A percentile compares a stretch with the other conserved stretches of the same genome.
Conservation (phyloP, 805 yeast species). For the Starmerella riodocensis region DNA sequence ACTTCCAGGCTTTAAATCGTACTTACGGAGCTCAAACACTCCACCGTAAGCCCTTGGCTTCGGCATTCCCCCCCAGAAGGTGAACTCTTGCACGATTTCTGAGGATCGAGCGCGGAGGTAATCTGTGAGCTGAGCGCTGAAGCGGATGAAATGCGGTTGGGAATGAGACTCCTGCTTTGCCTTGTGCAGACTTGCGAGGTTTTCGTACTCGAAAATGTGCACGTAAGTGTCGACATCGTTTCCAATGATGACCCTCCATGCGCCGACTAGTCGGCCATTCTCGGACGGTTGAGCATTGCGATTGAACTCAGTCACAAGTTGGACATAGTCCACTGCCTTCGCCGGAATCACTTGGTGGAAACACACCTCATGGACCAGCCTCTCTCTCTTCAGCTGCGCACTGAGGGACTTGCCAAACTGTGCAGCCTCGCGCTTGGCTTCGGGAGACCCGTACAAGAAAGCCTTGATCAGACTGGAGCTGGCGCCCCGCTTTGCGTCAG, state of each 20-base stretch:
- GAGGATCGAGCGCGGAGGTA: constrained; percentile 27
- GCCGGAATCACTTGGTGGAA: constrained; percentile 30
- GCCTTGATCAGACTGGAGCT: constrained; percentile 25
- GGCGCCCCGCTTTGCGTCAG: neutral
- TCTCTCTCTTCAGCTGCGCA: constrained; percentile 29
- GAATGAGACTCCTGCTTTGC: constrained; percentile 28
- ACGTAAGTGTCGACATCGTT: constrained; percentile 30
- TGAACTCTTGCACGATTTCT: constrained; percentile 32
- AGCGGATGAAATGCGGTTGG: constrained; percentile 13
- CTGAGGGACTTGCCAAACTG: constrained; percentile 28
- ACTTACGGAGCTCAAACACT: constrained; percentile 31
- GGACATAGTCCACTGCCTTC: constrained; percentile 27
- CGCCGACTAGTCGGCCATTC: constrained; percentile 32
- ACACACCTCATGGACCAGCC: constrained; percentile 32
- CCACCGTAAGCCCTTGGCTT: constrained; percentile 33
- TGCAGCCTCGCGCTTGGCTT: constrained; percentile 27
- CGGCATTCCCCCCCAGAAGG: constrained; percentile 36
- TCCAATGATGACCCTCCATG: constrained; percentile 33
- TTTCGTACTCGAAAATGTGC: constrained; percentile 34
- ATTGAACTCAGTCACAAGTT: constrained; percentile 20
- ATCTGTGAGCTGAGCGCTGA: constrained; percentile 24
- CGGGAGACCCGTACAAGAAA: constrained; percentile 30
- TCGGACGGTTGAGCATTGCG: constrained; percentile 19
- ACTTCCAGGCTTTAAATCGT: constrained; percentile 31
- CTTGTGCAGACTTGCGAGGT: constrained; percentile 31